Evolutionary conservation across 768 basidiomycete genomes (phyloP).

Genomic region (Hypholoma fasciculare): DNA sequence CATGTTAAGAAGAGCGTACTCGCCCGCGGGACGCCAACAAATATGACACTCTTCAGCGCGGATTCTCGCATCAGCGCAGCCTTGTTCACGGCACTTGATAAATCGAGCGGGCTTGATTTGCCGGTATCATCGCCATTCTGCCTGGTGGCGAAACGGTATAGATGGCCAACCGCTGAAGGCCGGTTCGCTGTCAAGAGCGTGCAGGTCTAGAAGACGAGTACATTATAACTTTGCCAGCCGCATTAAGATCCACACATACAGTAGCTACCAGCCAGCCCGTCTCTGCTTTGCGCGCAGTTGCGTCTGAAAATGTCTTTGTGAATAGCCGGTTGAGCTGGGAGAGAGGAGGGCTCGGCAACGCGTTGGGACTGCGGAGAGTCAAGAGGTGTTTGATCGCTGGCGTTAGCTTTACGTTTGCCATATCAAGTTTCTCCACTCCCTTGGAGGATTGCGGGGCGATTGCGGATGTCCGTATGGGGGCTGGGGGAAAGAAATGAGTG

Average conservation of each 20-base stretch:
- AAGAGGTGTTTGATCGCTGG: slow-evolving; percentile 71
- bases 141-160: slow-evolving; percentile 78
- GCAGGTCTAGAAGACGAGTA: slow-evolving; percentile 58
- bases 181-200: slow-evolving; percentile 81
- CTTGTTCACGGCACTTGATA: slow-evolving; percentile 62
- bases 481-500: background rate
- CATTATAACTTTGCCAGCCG: slow-evolving; percentile 8
- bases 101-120: slow-evolving; percentile 37
- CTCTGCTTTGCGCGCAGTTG: slow-evolving; percentile 61
- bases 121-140: slow-evolving; percentile 35
- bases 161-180: slow-evolving; percentile 73
- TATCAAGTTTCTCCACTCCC: slow-evolving; percentile 1
- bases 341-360: slow-evolving; percentile 56
- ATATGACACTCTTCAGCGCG: slow-evolving; percentile 86
- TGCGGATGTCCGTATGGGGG: background rate
- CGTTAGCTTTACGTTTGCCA: slow-evolving; percentile 45
- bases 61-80: slow-evolving; percentile 89
- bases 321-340: slow-evolving; percentile 57
- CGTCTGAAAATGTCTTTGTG: slow-evolving; percentile 62
- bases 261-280: slow-evolving; percentile 82
- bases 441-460: too few species aligned
- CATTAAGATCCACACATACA: slow-evolving; percentile 38
- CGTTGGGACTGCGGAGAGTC: slow-evolving; percentile 64
- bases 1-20: slow-evolving; percentile 25
- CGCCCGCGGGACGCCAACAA: slow-evolving; percentile 85